Base-by-base conservation (phyloP, 768 basidiomycete species). In the Hebeloma cylindrosporum region DNA sequence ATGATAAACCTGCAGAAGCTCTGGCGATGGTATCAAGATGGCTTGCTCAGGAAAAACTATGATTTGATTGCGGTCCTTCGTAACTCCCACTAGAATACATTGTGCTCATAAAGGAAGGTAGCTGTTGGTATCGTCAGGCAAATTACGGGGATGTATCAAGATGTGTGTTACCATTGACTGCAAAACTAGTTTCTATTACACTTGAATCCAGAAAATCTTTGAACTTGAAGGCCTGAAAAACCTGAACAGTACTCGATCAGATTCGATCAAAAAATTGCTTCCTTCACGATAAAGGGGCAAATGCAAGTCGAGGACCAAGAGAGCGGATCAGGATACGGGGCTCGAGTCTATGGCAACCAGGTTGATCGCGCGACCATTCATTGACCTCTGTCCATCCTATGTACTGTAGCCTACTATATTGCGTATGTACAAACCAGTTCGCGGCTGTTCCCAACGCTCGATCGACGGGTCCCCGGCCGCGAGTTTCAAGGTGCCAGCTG, bases 1-100 rank as follows among this genome's bases (percentile, higher is more conserved):
- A 78, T 69, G 83, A 84, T 59, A 84, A 82, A 56, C 85, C 86
- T 3, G 73, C 68, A 49, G 82, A 85, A 59, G 69, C 80, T 7
- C 63, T 80, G 33, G 67, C 72, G 33, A 79, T 88, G 78, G 68
- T 88, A 22, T 77, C 77, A 20, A 69, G 77, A 26, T 88, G 85
- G 86, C 61, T 88, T 22, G 70, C 68, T 18, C 60, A 65, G 31
- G 47, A 66, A 45, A 63, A 57, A 7, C 57, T 80, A 38, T 73
- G 61, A 70, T 41, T 7, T 25, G 11, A 16, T 22, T 25, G 25
- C 34, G 14, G 26, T 27, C 14, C 32, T 22, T 27, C 18, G 7
- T 14, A 13, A 20, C 33, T 5, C 23, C 18, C 14, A 13, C 21
- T 18, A 21, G 20, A 43, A 32, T n/a, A 25, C 16, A 31, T 11